Conservation (phyloP, 148 eudicot genomes). For the Chenopodium formosanum region DNA sequence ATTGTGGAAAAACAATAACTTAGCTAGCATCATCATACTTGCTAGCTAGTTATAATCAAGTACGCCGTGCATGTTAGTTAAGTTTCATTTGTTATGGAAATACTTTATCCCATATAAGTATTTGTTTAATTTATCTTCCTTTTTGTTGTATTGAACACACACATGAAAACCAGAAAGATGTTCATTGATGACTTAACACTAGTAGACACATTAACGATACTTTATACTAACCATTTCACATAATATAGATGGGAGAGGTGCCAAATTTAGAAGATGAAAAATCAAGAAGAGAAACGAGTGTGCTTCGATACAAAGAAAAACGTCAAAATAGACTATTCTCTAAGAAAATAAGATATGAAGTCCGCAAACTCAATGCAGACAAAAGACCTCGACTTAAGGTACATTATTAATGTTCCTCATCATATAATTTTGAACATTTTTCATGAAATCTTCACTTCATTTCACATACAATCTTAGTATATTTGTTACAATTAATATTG, state of each 20-base stretch:
- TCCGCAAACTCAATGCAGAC: constrained; percentile 71
- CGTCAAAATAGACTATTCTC: constrained; percentile 69
- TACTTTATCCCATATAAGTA: no score
- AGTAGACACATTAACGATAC: no score
- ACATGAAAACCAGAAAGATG: no score
- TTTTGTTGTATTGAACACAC: no score
- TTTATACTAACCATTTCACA: no score
- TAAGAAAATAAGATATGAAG: constrained; percentile 64
- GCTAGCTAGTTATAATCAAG: no score
- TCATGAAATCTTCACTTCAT: neutral
- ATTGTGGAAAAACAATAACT: no score
- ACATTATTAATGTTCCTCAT: neutral
- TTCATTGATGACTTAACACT: no score
- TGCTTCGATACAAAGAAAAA: constrained; percentile 73
- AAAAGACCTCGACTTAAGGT: constrained; percentile 80
- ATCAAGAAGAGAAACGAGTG: constrained; percentile 57
- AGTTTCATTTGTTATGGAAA: neutral
- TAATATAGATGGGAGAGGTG: constrained; percentile 43
- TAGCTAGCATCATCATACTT: no score
- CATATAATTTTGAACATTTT: neutral
- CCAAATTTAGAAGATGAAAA: constrained; percentile 41
- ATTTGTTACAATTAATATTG: neutral
- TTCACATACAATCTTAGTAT: neutral
- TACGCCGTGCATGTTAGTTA: no score
- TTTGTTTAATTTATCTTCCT: no score